Evolutionary conservation across 202 grass and related monocot genomes (phyloP).

Genomic region (Brachypodium distachyon): DNA sequence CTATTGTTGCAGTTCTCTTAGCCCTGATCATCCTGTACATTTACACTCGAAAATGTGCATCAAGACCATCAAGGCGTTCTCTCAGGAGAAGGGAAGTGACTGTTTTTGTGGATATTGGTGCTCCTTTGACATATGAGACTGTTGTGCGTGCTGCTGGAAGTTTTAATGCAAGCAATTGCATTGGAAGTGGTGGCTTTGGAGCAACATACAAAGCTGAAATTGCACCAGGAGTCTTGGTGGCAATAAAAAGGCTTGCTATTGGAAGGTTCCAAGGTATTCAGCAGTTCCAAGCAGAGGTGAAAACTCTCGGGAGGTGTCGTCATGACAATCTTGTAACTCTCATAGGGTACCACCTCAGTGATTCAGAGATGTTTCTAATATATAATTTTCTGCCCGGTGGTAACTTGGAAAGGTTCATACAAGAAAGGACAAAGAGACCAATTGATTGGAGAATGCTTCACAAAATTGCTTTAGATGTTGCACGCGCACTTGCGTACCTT

Average conservation of each 20-base stretch:
- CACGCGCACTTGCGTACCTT: constrained; percentile 73
- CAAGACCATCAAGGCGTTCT: constrained; percentile 41
- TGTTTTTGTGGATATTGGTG: constrained; percentile 81
- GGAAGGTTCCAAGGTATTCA: constrained; percentile 87
- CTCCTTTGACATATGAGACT: constrained; percentile 77
- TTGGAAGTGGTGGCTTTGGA: constrained; percentile 89
- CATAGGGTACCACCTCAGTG: constrained; percentile 70
- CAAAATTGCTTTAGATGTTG: constrained; percentile 92
- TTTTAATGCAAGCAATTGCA: constrained; percentile 96
- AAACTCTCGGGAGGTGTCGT: constrained; percentile 71
- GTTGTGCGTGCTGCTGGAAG: constrained; percentile 67
- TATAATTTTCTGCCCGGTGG: constrained; percentile 95
- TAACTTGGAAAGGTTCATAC: constrained; percentile 93
- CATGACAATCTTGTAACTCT: constrained; percentile 91
- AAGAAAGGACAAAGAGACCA: constrained; percentile 74
- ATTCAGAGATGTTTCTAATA: constrained; percentile 96
- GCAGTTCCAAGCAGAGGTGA: constrained; percentile 91
- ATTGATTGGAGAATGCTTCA: constrained; percentile 96
- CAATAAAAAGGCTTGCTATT: constrained; percentile 86
- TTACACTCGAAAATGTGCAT: constrained; percentile 79
- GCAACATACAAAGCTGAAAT: constrained; percentile 96
- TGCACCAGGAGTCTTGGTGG: constrained; percentile 76
- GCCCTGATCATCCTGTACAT: constrained; percentile 74
- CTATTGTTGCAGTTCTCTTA: constrained; percentile 85
- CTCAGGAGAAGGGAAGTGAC: constrained; percentile 63